Conservation (phyloP, 176 grass and related monocot species). For the Areca catechu region DNA sequence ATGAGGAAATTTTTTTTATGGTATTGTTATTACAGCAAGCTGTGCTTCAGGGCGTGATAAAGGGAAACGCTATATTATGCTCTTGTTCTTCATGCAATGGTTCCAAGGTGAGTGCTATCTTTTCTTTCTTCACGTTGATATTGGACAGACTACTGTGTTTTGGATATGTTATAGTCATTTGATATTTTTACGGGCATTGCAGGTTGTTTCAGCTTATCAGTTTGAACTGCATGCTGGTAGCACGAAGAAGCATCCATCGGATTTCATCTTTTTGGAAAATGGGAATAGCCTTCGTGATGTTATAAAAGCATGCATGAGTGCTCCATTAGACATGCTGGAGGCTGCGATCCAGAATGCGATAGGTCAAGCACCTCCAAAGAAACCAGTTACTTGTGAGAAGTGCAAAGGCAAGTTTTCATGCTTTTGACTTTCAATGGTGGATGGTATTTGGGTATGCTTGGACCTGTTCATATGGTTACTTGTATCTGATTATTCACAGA, state of each 20-base stretch:
- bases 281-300: constrained; percentile 60
- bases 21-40: constrained; percentile 38
- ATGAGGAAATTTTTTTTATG: constrained; percentile 23
- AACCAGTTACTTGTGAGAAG: constrained; percentile 24
- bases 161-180: not conserved
- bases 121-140: not conserved
- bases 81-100: constrained; percentile 59
- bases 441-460: not conserved
- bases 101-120: constrained; percentile 28
- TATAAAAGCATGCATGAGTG: constrained; percentile 29
- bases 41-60: constrained; percentile 53
- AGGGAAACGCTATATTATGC: constrained; percentile 38
- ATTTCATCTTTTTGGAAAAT: constrained; percentile 61
- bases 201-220: constrained; percentile 54
- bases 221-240: constrained; percentile 82
- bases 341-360: constrained; percentile 40
- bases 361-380: constrained; percentile 39
- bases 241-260: constrained; percentile 55
- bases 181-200: constrained; percentile 5
- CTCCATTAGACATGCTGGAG: constrained; percentile 40
- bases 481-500: constrained; percentile 20
- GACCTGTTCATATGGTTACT: constrained; percentile 4
- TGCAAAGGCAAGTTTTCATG: constrained; percentile 34
- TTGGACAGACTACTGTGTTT: no score
- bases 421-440: no score